Evolutionary conservation across 2,329 filamentous ascomycete species (phyloP), one percentile per base, ranked within the genome.

Genomic region (Xylogone sp.): DNA sequence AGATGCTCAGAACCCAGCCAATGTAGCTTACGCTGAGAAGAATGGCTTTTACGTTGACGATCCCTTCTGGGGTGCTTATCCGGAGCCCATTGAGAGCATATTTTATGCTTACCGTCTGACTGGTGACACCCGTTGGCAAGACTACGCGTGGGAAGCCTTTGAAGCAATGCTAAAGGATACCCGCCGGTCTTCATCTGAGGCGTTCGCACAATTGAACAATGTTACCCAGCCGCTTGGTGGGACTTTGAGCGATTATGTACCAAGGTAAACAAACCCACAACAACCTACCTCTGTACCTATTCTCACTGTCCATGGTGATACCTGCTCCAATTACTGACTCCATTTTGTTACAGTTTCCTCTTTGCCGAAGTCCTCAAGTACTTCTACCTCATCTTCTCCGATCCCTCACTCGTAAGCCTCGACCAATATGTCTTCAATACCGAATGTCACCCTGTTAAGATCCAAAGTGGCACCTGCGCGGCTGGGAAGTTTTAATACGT

Each of bases 361-460:
- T 89, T 93, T 65, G 89, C 89, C 0, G 89, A 94, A 73, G 86
- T 90, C 56, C 68, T 94, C 65, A 94, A 95, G 75, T 93, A 94
- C 66, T 72, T 79, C 50, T 93, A 87, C 70, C 66, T 93, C 59
- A 86, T 94, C 47, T 96, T 88, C 66, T 81, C 82, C 21, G 78
- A 84, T 53, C 83, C 86, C 0, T 71, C 74, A 21, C 57, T 78
- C 21, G 70, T 84, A 29, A 84, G 76, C 63, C 66, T 87, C 62
- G 83, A 87, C 64, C 74, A 84, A 9, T 86, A 74, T 68, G 45
- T 50, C 12, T 56, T 53, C 42, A 56, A 56, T 46, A 56, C 54
- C 19, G 54, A 56, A 52, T 43, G 49, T 44, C 54, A 56, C 42
- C 54, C 54, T 10, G 19, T 54, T 20, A 43, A 48, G 21, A 29